Base-by-base conservation (phyloP, 495 filamentous ascomycete genomes). In the Podospora sp. region DNA sequence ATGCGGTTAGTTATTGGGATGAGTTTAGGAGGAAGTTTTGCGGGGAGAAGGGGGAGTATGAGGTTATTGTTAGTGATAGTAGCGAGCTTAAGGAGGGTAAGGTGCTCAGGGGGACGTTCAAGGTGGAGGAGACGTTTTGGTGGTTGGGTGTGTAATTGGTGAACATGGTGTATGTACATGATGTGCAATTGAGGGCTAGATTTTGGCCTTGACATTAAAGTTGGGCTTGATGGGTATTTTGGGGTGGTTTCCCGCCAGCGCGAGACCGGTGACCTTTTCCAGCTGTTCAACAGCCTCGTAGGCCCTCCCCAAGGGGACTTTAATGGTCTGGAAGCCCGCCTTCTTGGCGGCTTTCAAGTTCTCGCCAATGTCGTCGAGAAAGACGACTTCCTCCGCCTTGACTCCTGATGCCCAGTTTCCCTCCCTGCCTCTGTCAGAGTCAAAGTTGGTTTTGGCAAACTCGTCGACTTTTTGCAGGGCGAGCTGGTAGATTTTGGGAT, bases 301-400 rank as follows among this genome's bases (percentile, higher is more conserved):
- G 6, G 89, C 88, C 76, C 81, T 88, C 29, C 94, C 94, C 33
- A 97, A 79, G 8, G 84, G 80, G 2, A 98, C 95, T 74, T 90
- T 96, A 67, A 99, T 83, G 1, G 94, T 97, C 65, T 83, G 78
- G 76, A 98, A 90, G 26, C 95, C 95, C 12, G 87, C 76, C 61
- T 79, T 82, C 80, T 84, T 93, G 12, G 89, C 95, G 12, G 84
- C 87, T 80, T 93, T 94, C 70, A 97, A 76, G 76, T 99, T 99
- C 81, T 91, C 87, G 0, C 95, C 95, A 73, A 99, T 98, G 78
- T 99, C 95, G 82, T 99, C 95, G 59, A 97, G 76, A 77, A 99
- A 98, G 20, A 96, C 81, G 56, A 97, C 80, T 61, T 97, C 91
- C 11, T 81, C 83, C 0, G 91, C 78, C 67, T 78, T 78, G 0